Percentiles rank a stretch among this genome's conserved stretches.
Conservation (phyloP, 2,329 filamentous ascomycete genomes). For the Trichophyton benhamiae region DNA sequence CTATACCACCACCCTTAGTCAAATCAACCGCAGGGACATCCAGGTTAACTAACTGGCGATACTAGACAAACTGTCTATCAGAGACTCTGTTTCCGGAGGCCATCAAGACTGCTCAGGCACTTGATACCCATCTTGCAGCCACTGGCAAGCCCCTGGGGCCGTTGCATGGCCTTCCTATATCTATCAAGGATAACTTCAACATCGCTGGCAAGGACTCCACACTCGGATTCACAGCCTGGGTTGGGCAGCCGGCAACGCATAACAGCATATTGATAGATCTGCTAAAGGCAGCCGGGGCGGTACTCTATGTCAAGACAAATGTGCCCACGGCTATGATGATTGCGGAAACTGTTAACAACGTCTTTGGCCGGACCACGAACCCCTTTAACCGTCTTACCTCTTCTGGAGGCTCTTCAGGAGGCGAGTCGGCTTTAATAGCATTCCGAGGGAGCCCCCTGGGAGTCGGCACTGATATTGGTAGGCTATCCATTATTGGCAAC, state of each 20-base stretch:
- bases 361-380: conserved; percentile 32
- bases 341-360: conserved; percentile 33
- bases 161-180: conserved; percentile 20
- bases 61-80: conserved; percentile 50
- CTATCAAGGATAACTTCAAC: conserved; percentile 28
- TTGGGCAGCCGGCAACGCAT: conserved; percentile 32
- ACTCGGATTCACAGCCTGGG: conserved; percentile 13
- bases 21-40: not conserved
- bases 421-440: conserved; percentile 27
- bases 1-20: not conserved
- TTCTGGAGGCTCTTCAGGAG: conserved; percentile 27
- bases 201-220: conserved; percentile 17
- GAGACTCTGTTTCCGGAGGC: conserved; percentile 43
- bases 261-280: conserved; percentile 48
- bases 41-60: not conserved
- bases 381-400: conserved; percentile 24
- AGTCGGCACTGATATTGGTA: conserved; percentile 32
- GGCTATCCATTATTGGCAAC: not conserved
- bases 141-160: conserved; percentile 17
- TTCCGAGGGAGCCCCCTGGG: conserved; percentile 27
- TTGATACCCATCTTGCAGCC: conserved; percentile 20
- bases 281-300: conserved; percentile 41
- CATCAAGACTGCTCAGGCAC: conserved; percentile 24
- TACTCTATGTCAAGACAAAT: conserved; percentile 33
- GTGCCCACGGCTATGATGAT: conserved; percentile 34